Percentiles rank a stretch among this genome's conserved stretches.
Evolutionary conservation across 2,329 filamentous ascomycete genomes (phyloP).

Genomic region (Colletotrichum orchidophilum): DNA sequence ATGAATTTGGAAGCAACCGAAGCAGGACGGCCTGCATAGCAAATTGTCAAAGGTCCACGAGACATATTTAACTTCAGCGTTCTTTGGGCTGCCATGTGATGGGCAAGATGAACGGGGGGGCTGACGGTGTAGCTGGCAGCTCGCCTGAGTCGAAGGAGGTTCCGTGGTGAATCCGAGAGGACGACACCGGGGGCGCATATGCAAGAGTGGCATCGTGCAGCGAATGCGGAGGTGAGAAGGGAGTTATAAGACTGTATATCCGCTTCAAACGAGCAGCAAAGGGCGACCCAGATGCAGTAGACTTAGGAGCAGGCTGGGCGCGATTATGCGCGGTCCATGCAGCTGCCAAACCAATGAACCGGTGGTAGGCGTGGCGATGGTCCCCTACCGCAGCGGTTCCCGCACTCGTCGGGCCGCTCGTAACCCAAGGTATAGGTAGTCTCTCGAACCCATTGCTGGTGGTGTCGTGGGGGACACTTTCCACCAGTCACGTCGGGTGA

Average conservation of each 20-base stretch:
- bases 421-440: constrained; percentile 22
- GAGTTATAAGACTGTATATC: constrained; percentile 27
- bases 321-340: constrained; percentile 28
- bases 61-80: constrained; percentile 25
- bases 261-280: constrained; percentile 2
- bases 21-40: neutral
- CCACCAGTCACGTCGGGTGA: constrained; percentile 23
- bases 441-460: neutral
- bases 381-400: constrained; percentile 24
- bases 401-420: constrained; percentile 30
- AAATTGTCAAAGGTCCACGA: constrained; percentile 3
- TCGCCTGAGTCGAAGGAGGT: constrained; percentile 9
- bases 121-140: constrained; percentile 6
- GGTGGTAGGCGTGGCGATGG: constrained; percentile 15
- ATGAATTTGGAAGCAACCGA: neutral
- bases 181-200: constrained; percentile 9
- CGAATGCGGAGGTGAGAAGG: constrained; percentile 23
- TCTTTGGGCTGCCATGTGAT: neutral
- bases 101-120: neutral
- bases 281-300: neutral
- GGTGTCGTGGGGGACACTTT: constrained; percentile 12
- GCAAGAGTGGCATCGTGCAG: constrained; percentile 21
- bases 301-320: constrained; percentile 16
- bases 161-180: constrained; percentile 24
- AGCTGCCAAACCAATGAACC: constrained; percentile 28